phyloP scores from a whole-genome alignment of 768 basidiomycete species.

The Tricholoma flavovirens region DNA sequence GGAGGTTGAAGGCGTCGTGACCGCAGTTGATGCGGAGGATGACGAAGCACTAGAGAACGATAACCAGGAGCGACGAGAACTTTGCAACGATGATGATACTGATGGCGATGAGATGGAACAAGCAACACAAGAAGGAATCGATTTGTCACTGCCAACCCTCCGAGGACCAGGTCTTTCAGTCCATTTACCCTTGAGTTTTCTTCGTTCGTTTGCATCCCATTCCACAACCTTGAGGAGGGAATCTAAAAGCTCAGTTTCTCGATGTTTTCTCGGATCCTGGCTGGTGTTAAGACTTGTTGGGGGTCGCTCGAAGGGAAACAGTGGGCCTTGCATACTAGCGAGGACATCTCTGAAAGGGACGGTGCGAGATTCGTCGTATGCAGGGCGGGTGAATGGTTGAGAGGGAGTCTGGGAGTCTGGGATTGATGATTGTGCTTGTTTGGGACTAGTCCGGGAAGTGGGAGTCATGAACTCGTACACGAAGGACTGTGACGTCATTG shows the following conservation, averaged over 20 bases:
- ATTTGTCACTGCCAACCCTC: slow-evolving; percentile 8
- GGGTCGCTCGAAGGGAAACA: slow-evolving; percentile 41
- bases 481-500: slow-evolving; percentile 13
- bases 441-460: slow-evolving; percentile 4
- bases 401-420: slow-evolving; percentile 3
- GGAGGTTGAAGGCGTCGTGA: slow-evolving; percentile 29
- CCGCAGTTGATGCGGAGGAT: slow-evolving; percentile 28
- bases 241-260: slow-evolving; percentile 34
- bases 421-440: background rate
- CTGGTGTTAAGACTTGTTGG: slow-evolving; percentile 18
- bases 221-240: slow-evolving; percentile 38
- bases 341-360: slow-evolving; percentile 56
- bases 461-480: slow-evolving; percentile 24
- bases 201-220: slow-evolving; percentile 34
- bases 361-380: slow-evolving; percentile 31
- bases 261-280: slow-evolving; percentile 11
- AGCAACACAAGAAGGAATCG: slow-evolving; percentile 15
- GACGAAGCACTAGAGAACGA: slow-evolving; percentile 20
- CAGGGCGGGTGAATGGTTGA: slow-evolving; percentile 15
- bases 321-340: slow-evolving; percentile 49
- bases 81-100: slow-evolving; percentile 18
- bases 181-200: slow-evolving; percentile 28
- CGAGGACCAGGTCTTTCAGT: slow-evolving; percentile 6
- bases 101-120: slow-evolving; percentile 23
- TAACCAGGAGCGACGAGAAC: slow-evolving; percentile 19